phyloP scores from a whole-genome alignment of 2,329 filamentous ascomycete genomes.

The Pseudocercospora macadamiae region DNA sequence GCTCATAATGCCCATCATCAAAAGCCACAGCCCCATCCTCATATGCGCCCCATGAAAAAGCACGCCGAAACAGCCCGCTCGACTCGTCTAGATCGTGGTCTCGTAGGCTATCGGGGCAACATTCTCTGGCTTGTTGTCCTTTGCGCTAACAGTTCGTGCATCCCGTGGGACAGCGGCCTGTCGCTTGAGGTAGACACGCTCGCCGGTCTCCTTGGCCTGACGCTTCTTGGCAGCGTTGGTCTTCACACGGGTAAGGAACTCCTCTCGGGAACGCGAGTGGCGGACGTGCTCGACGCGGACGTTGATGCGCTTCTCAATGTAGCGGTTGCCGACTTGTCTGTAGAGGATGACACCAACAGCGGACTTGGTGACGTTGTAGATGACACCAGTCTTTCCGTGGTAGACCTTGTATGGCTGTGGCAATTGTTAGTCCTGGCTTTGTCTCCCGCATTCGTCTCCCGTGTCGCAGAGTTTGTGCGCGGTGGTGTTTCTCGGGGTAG shows the following conservation, averaged over 20 bases:
- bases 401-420: slow-evolving; percentile 90
- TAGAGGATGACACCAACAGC: slow-evolving; percentile 98
- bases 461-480: too few species aligned
- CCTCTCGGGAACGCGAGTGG: slow-evolving; percentile 92
- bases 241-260: slow-evolving; percentile 97
- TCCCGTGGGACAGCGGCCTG: slow-evolving; percentile 78
- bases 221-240: slow-evolving; percentile 89
- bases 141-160: slow-evolving; percentile 75
- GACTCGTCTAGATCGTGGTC: slow-evolving; percentile 81
- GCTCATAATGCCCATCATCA: slow-evolving; percentile 21
- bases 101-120: slow-evolving; percentile 93
- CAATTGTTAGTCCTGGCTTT: slow-evolving; percentile 12
- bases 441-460: not conserved
- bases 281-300: slow-evolving; percentile 96
- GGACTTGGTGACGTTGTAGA: slow-evolving; percentile 92
- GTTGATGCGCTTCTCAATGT: slow-evolving; percentile 99
- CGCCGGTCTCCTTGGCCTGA: slow-evolving; percentile 88
- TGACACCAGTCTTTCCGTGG: slow-evolving; percentile 85
- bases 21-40: slow-evolving; percentile 25
- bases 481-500: too few species aligned
- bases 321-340: slow-evolving; percentile 99
- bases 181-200: slow-evolving; percentile 90
- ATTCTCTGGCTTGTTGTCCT: slow-evolving; percentile 87
- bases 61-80: slow-evolving; percentile 22
- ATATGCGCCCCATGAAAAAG: slow-evolving; percentile 27